Base-by-base conservation (phyloP, 176 grass and related monocot genomes). In the Oryza punctata region DNA sequence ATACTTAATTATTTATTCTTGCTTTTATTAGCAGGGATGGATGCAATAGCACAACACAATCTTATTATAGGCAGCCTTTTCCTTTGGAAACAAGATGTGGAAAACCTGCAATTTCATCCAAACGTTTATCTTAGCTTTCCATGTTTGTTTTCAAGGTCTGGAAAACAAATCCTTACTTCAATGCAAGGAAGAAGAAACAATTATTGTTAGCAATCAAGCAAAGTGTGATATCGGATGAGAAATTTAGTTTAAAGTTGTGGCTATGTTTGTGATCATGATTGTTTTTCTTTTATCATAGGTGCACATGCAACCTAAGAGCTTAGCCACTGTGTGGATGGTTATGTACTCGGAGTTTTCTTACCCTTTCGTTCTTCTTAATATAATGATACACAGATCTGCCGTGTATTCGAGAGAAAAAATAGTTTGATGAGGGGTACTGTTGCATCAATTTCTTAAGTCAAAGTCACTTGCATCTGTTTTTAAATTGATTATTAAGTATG, bases 21-120 rank as follows among this genome's bases (percentile, higher is more conserved):
- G 32, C 15, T 73, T 73, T 76, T 67, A 63, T 16, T 82, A 40
- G 60, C 2, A 25, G 79, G 24, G 46, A 78, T 78, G 4, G 43
- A 61, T 86, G 78, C 15, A 77, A 82, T 73, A 67, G 88, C 37
- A 78, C 63, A 77, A 21, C 82, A 74, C 82, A 82, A 90, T 86
- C 7, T 89, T 67, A 18, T 46, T 78, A 18, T 70, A 78, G 81
- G 50, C 66, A 73, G 33, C 72, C 3, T 1, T 57, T 21, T 18
- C 9, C 65, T 80, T 82, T 73, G 77, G 81, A 54, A 82, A 60
- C 66, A 82, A 46, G 33, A 72, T 57, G 16, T 27, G 57, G 1
- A 63, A 78, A 70, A 47, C 73, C 24, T 14, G 21, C 66, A 63
- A 32, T 72, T 2, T 45, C 19, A 4, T 81, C 6, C 0, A 67